Percentiles rank a stretch among this genome's conserved stretches.
These are phyloP conservation scores for Agaricales sp. DNA, from an alignment of 1,284 basidiomycete species.

Conservation along the genomic window DNA sequence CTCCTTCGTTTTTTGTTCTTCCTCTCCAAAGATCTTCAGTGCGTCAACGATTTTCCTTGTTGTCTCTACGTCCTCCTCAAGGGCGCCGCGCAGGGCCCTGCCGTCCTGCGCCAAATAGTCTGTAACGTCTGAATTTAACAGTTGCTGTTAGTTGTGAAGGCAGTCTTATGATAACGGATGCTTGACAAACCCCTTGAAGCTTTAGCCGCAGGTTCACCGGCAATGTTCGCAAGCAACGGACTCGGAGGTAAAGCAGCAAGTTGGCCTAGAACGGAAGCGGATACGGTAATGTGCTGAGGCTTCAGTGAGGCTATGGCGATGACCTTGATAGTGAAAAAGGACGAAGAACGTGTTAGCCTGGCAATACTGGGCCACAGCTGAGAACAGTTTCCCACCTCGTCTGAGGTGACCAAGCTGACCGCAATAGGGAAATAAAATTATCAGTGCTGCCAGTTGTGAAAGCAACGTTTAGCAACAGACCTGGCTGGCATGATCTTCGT, in stretches of 20 bases:
- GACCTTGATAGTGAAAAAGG: slow-evolving; percentile 19
- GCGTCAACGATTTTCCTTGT: slow-evolving; percentile 33
- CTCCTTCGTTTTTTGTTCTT: slow-evolving; percentile 29
- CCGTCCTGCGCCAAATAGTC: slow-evolving; percentile 28
- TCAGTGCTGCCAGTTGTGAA: not conserved
- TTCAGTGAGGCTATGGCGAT: slow-evolving; percentile 29
- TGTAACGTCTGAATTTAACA: slow-evolving; percentile 9
- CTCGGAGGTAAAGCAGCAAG: slow-evolving; percentile 21
- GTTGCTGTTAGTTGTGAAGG: no score
- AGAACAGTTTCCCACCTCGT: slow-evolving; percentile 24
- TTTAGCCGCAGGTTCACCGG: slow-evolving; percentile 3
- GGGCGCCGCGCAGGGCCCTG: slow-evolving; percentile 22
- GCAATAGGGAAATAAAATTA: slow-evolving; percentile 3
- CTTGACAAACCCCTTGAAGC: not conserved
- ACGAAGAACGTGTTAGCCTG: not conserved
- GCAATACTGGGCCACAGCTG: not conserved
- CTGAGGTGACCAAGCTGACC: slow-evolving; percentile 29
- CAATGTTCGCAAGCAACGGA: not conserved
- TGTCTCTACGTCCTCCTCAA: slow-evolving; percentile 26
- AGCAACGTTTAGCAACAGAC: slow-evolving; percentile 17
- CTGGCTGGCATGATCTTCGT: slow-evolving; percentile 44
- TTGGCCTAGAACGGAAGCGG: slow-evolving; percentile 30
- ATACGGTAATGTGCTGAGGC: slow-evolving; percentile 37
- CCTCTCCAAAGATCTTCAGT: slow-evolving; percentile 30
- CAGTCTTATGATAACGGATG: not conserved